Evolutionary conservation across 2,329 filamentous ascomycete species (phyloP), one percentile per base, ranked within the genome.

Genomic region (Monilinia polystroma): DNA sequence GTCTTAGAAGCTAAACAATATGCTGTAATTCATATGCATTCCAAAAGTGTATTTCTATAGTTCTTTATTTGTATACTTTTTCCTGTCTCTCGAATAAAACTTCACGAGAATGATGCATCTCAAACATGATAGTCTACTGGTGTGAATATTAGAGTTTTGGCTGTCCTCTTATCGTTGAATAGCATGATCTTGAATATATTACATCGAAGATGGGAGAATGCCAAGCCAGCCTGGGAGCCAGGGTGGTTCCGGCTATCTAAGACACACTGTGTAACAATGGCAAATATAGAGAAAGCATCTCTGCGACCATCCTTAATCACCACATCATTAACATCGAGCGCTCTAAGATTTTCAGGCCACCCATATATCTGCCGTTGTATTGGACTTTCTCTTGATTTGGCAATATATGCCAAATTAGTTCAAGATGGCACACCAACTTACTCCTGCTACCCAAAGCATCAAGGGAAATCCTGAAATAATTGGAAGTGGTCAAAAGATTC

Each of bases 81-180:
- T 26, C n/a, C 29, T 11, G 10, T 26, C 7, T 4, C 58, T 51
- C 58, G 14, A 62, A 26, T 62, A 4, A 8, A 26, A 51, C 0
- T 41, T 20, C 16, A 14, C 32, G 45, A 51, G 58, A 38, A 62
- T 62, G 58, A 51, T 51, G 20, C 26, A 51, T 60, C 45, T 45
- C 32, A 38, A 45, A 38, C 3, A 38, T 1, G 47, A 38, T 12
- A 16, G n/a, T 26, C 45, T 32, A 51, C 26, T 51, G 16, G n/a
- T 51, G n/a, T 62, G 45, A 51, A 62, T 14, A 20, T 51, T 41
- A 8, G 14, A 51, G 58, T 52, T 32, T 51, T 51, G 4, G 8
- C 51, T 11, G 4, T 51, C 49, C 20, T 16, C 45, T 60, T 16
- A 12, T 38, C 11, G 29, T 23, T 26, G 8, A 10, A 26, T 51